Base-by-base conservation (phyloP, 176 grass and related monocot genomes). In the Luzula sylvatica region DNA sequence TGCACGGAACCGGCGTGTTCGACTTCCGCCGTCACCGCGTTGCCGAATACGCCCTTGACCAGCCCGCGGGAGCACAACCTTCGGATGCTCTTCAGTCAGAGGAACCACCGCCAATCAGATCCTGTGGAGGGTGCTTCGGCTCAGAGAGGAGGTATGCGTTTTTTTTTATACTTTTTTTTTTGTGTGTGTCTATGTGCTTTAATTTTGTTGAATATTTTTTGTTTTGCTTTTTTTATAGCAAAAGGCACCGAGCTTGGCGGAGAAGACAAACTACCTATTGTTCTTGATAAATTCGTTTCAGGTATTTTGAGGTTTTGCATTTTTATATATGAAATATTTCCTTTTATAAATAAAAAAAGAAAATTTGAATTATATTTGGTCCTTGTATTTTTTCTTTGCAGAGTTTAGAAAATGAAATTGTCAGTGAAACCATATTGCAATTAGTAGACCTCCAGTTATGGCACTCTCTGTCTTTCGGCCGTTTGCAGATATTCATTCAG, bases 271-370 rank as follows among this genome's bases (percentile, higher is more conserved):
- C 55, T 90, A 98, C 52, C 82, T 98, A 13, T 59, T 98, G 48
- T 98, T 90, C 75, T 77, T 98, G 81, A 98, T 98, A 74, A 87
- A 98, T 77, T 77, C 78, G 3, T 98, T 98, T 75, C 81, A 98
- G 87, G 87, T 93, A 82, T n/a, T n/a, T n/a, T 46, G 52, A 28
- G 16, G 22, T 61, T n/a, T n/a, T 35, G 30, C 30, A 35, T 7
- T 7, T 4, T 35, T 35, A 9, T 35, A 35, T 7, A 35, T 7
- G 9, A 35, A 35, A 9, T 9, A 35, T 35, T 35, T 35, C 9
- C 30, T 35, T 9, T 35, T 35, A 9, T 35, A 35, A 35, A 35
- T 35, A 35, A 35, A 35, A 4, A n/a, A 35, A 35, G 5, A 35
- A 35, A 1, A 7, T 35, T 39, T 1, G 2, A 47, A 43, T 50